phyloP scores from a whole-genome alignment of 202 grass and related monocot species.

The Tripidium arundinaceum region DNA sequence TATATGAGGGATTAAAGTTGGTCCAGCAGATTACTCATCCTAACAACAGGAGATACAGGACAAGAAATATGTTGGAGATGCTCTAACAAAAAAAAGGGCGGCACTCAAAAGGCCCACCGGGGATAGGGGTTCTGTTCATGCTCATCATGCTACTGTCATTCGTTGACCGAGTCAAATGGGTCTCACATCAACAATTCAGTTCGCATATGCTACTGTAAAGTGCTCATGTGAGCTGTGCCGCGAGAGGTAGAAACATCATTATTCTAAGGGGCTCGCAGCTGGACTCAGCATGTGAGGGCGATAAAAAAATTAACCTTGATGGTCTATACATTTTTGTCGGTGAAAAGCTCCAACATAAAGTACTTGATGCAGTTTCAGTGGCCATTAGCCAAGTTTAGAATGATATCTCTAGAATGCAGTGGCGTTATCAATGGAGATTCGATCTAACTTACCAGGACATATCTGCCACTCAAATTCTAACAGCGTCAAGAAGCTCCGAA shows the following conservation, averaged over 20 bases:
- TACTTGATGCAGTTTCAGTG: slow-evolving; percentile 13
- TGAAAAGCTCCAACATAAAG: slow-evolving; percentile 27
- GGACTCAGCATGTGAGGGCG: slow-evolving; percentile 26
- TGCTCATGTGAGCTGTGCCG: slow-evolving; percentile 18
- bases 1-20: too few relatives aligned
- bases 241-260: slow-evolving; percentile 34
- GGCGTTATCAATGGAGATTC: background rate
- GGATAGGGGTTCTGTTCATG: slow-evolving; percentile 27
- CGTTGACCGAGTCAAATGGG: slow-evolving; percentile 44
- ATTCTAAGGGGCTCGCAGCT: slow-evolving; percentile 22
- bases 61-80: background rate
- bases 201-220: slow-evolving; percentile 39
- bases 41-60: background rate
- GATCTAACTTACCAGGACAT: slow-evolving; percentile 3
- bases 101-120: slow-evolving; percentile 26
- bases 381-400: slow-evolving; percentile 17
- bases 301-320: slow-evolving; percentile 15
- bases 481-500: slow-evolving; percentile 91
- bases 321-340: background rate
- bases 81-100: slow-evolving; percentile 2
- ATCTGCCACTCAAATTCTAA: slow-evolving; percentile 54
- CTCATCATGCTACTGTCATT: slow-evolving; percentile 33
- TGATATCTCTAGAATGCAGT: background rate
- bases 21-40: too few relatives aligned
- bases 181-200: slow-evolving; percentile 27